These are phyloP conservation scores for Fusarium zealandicum DNA, from an alignment of 2,329 filamentous ascomycete species.

Conservation along the genomic window DNA sequence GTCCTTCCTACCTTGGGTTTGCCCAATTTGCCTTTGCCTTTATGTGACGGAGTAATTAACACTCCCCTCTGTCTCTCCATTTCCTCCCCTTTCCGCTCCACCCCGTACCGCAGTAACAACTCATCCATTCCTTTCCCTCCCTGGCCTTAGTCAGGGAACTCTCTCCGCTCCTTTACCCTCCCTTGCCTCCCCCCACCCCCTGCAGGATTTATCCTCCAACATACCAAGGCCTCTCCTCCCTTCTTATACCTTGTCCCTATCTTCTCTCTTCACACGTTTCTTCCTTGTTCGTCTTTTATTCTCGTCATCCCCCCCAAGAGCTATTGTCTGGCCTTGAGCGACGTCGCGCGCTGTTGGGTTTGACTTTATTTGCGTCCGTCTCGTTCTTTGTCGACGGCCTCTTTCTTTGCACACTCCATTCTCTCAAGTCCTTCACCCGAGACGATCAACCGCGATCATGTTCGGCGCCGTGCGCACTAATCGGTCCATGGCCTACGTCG, in stretches of 20 bases:
- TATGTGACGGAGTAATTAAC: too few relatives aligned
- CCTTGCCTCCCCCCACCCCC: conserved; percentile 6
- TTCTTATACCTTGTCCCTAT: conserved; percentile 30
- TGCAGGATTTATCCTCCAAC: conserved; percentile 30
- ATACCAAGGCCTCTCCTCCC: conserved; percentile 11
- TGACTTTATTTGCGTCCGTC: conserved; percentile 29
- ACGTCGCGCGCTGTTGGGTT: conserved; percentile 24
- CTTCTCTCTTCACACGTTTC: conserved; percentile 15
- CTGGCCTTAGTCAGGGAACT: not conserved
- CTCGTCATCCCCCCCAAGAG: conserved; percentile 16
- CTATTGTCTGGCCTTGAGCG: conserved; percentile 14
- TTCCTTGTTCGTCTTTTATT: conserved; percentile 31
- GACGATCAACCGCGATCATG: conserved; percentile 43
- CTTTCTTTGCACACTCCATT: not conserved
- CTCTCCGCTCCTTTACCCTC: not conserved
- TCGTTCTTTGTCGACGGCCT: conserved; percentile 8
- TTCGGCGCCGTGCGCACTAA: conserved; percentile 44
- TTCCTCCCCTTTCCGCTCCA: too few relatives aligned
- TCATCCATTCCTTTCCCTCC: not conserved
- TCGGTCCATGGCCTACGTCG: conserved; percentile 41
- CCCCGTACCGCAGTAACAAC: not conserved
- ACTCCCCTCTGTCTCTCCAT: too few relatives aligned
- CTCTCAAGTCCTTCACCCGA: conserved; percentile 3
- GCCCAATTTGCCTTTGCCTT: too few relatives aligned
- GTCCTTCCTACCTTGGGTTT: too few relatives aligned